These are phyloP conservation scores for Nyssa sinensis DNA, from an alignment of 148 eudicot genomes.

Conservation along the genomic window DNA sequence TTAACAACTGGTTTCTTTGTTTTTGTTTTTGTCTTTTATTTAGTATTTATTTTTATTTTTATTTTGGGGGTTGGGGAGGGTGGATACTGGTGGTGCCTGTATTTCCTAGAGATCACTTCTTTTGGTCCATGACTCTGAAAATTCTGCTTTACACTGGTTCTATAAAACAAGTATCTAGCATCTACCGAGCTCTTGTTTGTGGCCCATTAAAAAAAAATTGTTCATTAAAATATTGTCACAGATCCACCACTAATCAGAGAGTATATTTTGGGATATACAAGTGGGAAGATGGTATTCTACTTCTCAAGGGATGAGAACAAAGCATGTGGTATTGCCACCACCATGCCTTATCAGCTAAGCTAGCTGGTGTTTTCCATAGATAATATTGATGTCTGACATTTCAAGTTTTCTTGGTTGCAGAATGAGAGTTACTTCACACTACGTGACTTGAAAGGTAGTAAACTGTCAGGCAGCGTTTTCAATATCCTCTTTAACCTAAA, in stretches of 20 bases:
- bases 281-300: too few species aligned
- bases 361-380: neutral
- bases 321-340: neutral
- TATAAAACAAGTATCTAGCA: neutral
- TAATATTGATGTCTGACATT: neutral
- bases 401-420: conserved; percentile 40
- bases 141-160: neutral
- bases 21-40: neutral
- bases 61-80: too few species aligned
- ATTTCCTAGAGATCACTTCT: neutral
- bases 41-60: neutral
- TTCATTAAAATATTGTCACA: neutral
- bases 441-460: conserved; percentile 75
- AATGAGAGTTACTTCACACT: conserved; percentile 68
- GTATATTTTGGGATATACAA: too few species aligned
- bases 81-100: neutral
- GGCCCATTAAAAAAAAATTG: neutral
- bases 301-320: too few species aligned
- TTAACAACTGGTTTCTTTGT: neutral
- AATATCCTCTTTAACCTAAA: conserved; percentile 91
- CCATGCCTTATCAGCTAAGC: neutral
- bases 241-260: neutral
- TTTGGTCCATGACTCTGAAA: too few species aligned
- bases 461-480: conserved; percentile 81
- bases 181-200: too few species aligned